These are phyloP conservation scores for Penicillium atrosanguineum DNA, from an alignment of 495 filamentous ascomycete genomes.

Conservation along the genomic window DNA sequence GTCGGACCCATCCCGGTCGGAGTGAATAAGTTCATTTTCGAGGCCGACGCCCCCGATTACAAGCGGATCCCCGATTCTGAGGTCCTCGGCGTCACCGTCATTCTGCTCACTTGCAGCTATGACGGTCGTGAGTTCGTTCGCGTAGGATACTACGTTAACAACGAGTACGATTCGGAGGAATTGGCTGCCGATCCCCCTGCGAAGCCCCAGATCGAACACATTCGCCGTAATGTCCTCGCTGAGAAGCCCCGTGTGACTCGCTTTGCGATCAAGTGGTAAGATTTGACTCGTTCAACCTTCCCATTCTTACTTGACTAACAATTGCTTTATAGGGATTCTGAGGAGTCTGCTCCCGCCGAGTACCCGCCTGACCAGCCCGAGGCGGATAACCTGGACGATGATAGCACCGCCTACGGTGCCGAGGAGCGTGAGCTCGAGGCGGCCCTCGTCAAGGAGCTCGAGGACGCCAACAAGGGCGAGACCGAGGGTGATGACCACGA, in stretches of 20 bases:
- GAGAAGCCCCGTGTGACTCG: conserved; percentile 97
- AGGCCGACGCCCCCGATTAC: conserved; percentile 87
- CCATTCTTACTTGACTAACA: neutral
- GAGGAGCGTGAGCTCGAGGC: conserved; percentile 61
- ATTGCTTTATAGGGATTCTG: conserved; percentile 70
- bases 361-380: conserved; percentile 97
- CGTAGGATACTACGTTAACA: conserved; percentile 98
- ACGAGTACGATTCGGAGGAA: conserved; percentile 93
- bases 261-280: conserved; percentile 98
- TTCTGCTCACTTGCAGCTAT: conserved; percentile 94
- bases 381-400: conserved; percentile 81
- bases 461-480: conserved; percentile 48
- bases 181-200: conserved; percentile 82
- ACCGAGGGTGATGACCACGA: conserved; percentile 66
- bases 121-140: conserved; percentile 95
- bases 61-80: conserved; percentile 88
- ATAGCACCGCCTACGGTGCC: conserved; percentile 80
- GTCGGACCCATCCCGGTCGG: conserved; percentile 96
- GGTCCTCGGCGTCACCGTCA: conserved; percentile 94
- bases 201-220: conserved; percentile 87
- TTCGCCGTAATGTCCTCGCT: conserved; percentile 85
- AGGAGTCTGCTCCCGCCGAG: conserved; percentile 91
- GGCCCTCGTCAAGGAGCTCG: conserved; percentile 55
- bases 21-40: conserved; percentile 98
- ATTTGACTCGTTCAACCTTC: neutral